These are phyloP conservation scores for Ceratocystis huliohia DNA, from an alignment of 2,329 filamentous ascomycete species.

Conservation along the genomic window DNA sequence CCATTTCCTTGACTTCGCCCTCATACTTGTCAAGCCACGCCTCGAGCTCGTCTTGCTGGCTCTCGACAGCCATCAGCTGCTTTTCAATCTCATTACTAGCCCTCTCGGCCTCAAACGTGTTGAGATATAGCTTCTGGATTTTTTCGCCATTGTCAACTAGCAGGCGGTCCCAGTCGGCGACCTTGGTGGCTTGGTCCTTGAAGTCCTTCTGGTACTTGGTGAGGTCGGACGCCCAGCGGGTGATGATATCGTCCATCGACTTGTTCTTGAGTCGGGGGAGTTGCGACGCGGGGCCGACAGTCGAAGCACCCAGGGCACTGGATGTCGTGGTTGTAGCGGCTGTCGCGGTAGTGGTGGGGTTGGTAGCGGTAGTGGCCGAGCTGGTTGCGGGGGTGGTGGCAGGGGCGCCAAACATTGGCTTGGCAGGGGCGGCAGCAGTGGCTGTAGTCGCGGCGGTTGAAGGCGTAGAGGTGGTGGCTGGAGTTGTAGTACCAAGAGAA, in stretches of 20 bases:
- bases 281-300: conserved; percentile 66
- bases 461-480: conserved; percentile 22
- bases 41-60: conserved; percentile 82
- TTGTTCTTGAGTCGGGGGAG: conserved; percentile 92
- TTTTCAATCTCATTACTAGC: conserved; percentile 89
- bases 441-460: conserved; percentile 10
- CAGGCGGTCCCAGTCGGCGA: conserved; percentile 81
- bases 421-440: conserved; percentile 4
- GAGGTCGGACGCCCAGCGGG: conserved; percentile 86
- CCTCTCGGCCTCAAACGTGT: conserved; percentile 85
- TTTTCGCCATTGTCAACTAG: conserved; percentile 90
- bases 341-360: conserved; percentile 22
- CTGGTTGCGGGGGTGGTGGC: conserved; percentile 16
- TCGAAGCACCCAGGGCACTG: conserved; percentile 54
- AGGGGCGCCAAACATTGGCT: conserved; percentile 20
- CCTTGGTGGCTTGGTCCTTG: conserved; percentile 74
- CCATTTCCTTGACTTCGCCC: conserved; percentile 77
- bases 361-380: conserved; percentile 21
- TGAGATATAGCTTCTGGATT: conserved; percentile 83
- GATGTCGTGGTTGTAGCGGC: conserved; percentile 27
- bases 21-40: conserved; percentile 86
- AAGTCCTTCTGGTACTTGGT: conserved; percentile 97
- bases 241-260: conserved; percentile 98
- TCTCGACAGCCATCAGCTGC: conserved; percentile 77
- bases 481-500: conserved; percentile 30